These are phyloP conservation scores for Coelastrella sp. DNA, from an alignment of 139 green algal genomes.

Conservation along the genomic window DNA sequence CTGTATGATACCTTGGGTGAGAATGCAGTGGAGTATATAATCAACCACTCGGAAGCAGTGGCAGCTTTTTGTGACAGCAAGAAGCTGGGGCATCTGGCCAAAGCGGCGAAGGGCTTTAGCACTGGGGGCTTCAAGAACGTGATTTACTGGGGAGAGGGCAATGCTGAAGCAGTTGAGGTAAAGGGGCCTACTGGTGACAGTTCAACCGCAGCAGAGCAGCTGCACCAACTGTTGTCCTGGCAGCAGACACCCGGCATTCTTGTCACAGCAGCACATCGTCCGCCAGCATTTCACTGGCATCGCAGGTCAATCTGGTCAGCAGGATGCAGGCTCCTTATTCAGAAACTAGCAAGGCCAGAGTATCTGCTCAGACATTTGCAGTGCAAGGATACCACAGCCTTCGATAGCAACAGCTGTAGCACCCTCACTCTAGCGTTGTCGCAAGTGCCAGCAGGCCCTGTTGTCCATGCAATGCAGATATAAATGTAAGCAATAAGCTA, in stretches of 20 bases:
- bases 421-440: too few relatives aligned
- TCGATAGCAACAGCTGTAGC: too few relatives aligned
- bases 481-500: too few relatives aligned
- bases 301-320: too few relatives aligned
- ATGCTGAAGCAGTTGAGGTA: slow-evolving; percentile 56
- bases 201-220: not conserved
- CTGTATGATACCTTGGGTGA: slow-evolving; percentile 97
- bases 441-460: too few relatives aligned
- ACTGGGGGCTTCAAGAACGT: slow-evolving; percentile 73
- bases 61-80: slow-evolving; percentile 64
- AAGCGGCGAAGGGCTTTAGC: slow-evolving; percentile 70
- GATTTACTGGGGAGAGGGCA: slow-evolving; percentile 82
- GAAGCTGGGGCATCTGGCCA: slow-evolving; percentile 77
- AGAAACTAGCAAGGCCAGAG: too few relatives aligned
- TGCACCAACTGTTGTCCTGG: not conserved
- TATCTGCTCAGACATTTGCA: too few relatives aligned
- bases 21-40: slow-evolving; percentile 92
- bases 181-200: not conserved
- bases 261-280: not conserved
- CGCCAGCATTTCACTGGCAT: too few relatives aligned
- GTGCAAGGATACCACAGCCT: too few relatives aligned
- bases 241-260: slow-evolving; percentile 1
- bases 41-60: slow-evolving; percentile 78
- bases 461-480: too few relatives aligned
- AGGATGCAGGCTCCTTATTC: too few relatives aligned